A percentile compares a stretch with the other conserved stretches of the same genome.
phyloP scores from a whole-genome alignment of 495 filamentous ascomycete species.

The Penicillium herquei region DNA sequence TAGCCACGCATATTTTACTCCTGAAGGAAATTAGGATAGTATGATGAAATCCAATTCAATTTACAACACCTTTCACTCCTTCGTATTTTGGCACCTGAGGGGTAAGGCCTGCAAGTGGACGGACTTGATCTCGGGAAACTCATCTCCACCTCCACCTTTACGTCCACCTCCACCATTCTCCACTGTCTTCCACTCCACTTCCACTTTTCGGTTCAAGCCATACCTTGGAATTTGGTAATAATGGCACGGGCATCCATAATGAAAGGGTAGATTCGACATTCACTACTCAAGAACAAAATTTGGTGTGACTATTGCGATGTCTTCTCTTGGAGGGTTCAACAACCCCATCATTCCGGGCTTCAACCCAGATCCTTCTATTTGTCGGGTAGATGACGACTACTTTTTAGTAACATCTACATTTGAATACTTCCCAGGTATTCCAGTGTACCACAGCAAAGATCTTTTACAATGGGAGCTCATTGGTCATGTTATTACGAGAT shows the following conservation, averaged over 20 bases:
- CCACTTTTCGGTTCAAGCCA: background rate
- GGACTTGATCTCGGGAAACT: background rate
- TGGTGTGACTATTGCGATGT: background rate
- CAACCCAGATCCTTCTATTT: constrained; percentile 26
- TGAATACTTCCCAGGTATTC: constrained; percentile 21
- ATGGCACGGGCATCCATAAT: too few relatives aligned
- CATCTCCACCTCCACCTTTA: background rate
- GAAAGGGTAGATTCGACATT: too few relatives aligned
- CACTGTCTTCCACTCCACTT: background rate
- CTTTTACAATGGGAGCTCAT: constrained; percentile 23
- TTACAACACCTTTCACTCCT: too few relatives aligned
- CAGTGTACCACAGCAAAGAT: constrained; percentile 26
- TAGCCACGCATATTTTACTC: too few relatives aligned
- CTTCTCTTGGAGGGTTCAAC: background rate
- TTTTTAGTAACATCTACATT: constrained; percentile 27
- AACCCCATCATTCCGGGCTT: constrained; percentile 29
- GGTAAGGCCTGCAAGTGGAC: too few relatives aligned
- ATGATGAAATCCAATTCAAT: too few relatives aligned
- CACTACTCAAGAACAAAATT: background rate
- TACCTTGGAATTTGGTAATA: too few relatives aligned
- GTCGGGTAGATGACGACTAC: constrained; percentile 21
- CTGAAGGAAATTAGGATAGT: too few relatives aligned
- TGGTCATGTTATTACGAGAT: constrained; percentile 18
- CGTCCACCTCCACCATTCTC: background rate
- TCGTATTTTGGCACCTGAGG: too few relatives aligned